Evolutionary conservation across 371 early-diverging fungal genomes (phyloP).

Genomic region (Zychaea mexicana): DNA sequence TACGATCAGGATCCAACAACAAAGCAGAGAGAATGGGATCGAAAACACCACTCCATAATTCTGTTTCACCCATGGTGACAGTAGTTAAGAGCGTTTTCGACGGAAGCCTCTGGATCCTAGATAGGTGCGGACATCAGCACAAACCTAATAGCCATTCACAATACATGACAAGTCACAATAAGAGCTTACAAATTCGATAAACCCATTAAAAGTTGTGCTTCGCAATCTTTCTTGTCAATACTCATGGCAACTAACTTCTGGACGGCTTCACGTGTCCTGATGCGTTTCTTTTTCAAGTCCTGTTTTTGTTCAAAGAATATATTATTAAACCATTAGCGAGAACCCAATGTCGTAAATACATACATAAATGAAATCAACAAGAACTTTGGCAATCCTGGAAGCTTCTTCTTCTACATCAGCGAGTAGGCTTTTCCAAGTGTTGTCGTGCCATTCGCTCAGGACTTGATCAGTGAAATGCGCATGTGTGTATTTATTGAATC

Average conservation of each 20-base stretch:
- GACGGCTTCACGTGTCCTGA: conserved; percentile 13
- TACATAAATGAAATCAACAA: conserved; percentile 14
- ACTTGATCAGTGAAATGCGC: conserved; percentile 12
- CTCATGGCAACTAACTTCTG: conserved; percentile 16
- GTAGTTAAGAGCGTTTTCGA: background rate
- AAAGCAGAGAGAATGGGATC: conserved; percentile 22
- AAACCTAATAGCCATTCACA: background rate
- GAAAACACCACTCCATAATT: conserved; percentile 23
- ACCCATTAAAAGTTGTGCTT: conserved; percentile 17
- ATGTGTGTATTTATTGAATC: conserved; percentile 7
- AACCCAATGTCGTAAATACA: background rate
- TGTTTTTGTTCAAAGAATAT: conserved; percentile 11
- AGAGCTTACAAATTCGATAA: conserved; percentile 21
- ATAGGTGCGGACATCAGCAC: background rate
- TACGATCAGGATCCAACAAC: conserved; percentile 12
- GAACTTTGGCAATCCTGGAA: background rate
- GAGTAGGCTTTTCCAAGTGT: conserved; percentile 6
- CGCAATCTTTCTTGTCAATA: conserved; percentile 8
- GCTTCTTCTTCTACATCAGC: conserved; percentile 7
- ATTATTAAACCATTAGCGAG: conserved; percentile 13
- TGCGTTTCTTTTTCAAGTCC: conserved; percentile 13
- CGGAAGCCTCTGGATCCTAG: conserved; percentile 23
- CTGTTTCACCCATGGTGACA: conserved; percentile 14
- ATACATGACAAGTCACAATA: conserved; percentile 12
- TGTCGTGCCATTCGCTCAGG: conserved; percentile 13